A percentile compares a stretch with the other conserved stretches of the same genome.
Evolutionary conservation across 1,284 basidiomycete genomes (phyloP).

Genomic region (Apiotrichum veenhuisii): DNA sequence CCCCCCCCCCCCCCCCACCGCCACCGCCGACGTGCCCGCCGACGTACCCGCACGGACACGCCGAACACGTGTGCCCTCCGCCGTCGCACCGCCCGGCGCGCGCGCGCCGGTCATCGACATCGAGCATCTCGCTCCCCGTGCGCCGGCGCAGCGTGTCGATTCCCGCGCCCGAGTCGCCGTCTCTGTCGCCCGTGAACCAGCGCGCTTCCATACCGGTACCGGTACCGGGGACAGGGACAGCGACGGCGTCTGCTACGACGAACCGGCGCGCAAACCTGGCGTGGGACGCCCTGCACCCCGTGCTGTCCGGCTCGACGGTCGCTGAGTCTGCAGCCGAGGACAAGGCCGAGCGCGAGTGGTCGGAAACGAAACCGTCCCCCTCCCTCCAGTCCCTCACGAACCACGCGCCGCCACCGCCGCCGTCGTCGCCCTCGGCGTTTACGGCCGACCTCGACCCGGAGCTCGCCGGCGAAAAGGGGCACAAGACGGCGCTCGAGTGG

Average conservation of each 20-base stretch:
- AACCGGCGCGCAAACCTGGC: no score
- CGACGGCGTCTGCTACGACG: no score
- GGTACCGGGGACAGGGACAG: no score
- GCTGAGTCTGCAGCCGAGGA: background rate
- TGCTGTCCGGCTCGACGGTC: background rate
- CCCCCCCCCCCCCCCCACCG: background rate
- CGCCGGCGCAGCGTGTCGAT: background rate
- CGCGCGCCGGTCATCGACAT: background rate
- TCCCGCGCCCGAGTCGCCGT: no score
- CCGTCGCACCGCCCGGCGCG: background rate
- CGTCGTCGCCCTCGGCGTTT: background rate
- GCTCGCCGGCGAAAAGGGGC: no score
- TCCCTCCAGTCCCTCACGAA: no score
- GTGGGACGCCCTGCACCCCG: background rate
- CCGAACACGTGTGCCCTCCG: background rate
- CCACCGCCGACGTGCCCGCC: background rate
- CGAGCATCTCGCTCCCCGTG: background rate
- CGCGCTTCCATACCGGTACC: no score
- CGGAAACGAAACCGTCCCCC: background rate
- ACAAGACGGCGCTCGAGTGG: constrained; percentile 4
- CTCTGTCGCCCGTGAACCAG: background rate
- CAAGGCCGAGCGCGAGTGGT: no score
- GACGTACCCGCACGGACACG: background rate
- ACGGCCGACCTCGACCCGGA: no score
- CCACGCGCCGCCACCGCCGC: background rate